These are phyloP conservation scores for Sarocladium kiliense DNA, from an alignment of 2,329 filamentous ascomycete genomes.

Conservation along the genomic window DNA sequence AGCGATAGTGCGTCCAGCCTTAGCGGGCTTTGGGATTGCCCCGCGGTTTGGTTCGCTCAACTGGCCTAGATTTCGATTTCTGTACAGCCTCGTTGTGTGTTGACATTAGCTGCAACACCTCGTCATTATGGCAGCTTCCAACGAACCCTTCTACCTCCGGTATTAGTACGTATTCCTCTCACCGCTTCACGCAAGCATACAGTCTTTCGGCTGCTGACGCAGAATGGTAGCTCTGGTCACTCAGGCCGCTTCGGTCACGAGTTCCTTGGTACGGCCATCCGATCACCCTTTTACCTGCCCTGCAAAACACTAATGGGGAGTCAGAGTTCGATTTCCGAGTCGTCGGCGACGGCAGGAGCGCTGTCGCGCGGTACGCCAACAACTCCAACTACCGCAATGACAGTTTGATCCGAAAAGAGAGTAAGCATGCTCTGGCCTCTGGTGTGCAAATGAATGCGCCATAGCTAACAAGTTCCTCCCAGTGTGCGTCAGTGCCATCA, in stretches of 20 bases:
- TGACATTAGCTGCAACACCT: background rate
- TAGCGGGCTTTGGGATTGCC: background rate
- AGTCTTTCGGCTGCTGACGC: conserved; percentile 12
- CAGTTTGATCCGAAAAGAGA: conserved; percentile 98
- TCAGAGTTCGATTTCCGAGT: conserved; percentile 94
- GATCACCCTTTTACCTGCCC: background rate
- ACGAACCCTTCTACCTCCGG: conserved; percentile 88
- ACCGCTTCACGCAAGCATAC: background rate
- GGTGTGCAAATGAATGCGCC: background rate
- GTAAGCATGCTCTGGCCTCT: conserved; percentile 48
- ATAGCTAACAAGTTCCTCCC: background rate
- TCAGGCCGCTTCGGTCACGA: conserved; percentile 97
- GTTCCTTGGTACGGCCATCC: conserved; percentile 66
- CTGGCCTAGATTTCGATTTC: background rate
- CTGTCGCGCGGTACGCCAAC: conserved; percentile 94
- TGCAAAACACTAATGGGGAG: background rate
- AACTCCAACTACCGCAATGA: conserved; percentile 99
- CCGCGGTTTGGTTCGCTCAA: background rate
- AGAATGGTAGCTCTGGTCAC: conserved; percentile 76
- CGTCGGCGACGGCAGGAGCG: conserved; percentile 86
- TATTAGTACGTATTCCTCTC: conserved; percentile 74
- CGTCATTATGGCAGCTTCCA: conserved; percentile 56
- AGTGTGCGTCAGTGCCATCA: conserved; percentile 94
- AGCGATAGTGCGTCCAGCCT: background rate
- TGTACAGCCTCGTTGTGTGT: background rate